Percentiles rank a stretch among this genome's conserved stretches.
These are phyloP conservation scores for Penicillium sp. DNA, from an alignment of 2,329 filamentous ascomycete genomes.

Conservation along the genomic window DNA sequence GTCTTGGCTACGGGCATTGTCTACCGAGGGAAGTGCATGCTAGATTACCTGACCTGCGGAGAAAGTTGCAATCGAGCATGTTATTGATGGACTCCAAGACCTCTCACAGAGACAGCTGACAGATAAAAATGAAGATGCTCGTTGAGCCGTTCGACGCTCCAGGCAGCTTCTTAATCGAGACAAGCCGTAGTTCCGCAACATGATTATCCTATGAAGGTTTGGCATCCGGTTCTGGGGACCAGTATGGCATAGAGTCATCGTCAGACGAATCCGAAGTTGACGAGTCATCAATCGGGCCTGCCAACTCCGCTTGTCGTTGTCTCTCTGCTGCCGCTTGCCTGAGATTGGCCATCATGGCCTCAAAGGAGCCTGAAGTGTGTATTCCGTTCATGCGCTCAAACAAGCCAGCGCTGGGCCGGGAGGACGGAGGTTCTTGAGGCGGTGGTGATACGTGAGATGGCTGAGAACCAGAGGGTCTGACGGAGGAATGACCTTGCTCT, in stretches of 20 bases:
- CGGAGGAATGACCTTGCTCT: no score
- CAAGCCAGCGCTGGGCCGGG: background rate
- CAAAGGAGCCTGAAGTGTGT: slow-evolving; percentile 1
- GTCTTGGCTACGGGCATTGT: no score
- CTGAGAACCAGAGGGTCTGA: no score
- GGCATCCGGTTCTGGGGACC: background rate
- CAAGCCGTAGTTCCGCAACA: no score
- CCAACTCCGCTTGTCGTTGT: background rate
- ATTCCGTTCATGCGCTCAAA: slow-evolving; percentile 2
- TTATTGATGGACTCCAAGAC: no score
- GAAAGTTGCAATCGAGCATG: no score
- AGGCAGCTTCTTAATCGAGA: no score
- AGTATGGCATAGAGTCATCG: slow-evolving; percentile 1
- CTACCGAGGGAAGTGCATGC: no score
- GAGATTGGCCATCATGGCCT: background rate
- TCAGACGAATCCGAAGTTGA: background rate
- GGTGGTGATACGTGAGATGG: background rate
- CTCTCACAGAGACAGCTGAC: no score
- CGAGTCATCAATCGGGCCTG: background rate
- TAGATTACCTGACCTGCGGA: no score
- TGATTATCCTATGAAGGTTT: background rate
- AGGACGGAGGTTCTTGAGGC: background rate
- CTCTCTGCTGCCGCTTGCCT: background rate
- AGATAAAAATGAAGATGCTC: no score
- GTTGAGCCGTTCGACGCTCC: no score